Conservation (phyloP, 148 eudicot genomes). For the Pharnaceum exiguum region DNA sequence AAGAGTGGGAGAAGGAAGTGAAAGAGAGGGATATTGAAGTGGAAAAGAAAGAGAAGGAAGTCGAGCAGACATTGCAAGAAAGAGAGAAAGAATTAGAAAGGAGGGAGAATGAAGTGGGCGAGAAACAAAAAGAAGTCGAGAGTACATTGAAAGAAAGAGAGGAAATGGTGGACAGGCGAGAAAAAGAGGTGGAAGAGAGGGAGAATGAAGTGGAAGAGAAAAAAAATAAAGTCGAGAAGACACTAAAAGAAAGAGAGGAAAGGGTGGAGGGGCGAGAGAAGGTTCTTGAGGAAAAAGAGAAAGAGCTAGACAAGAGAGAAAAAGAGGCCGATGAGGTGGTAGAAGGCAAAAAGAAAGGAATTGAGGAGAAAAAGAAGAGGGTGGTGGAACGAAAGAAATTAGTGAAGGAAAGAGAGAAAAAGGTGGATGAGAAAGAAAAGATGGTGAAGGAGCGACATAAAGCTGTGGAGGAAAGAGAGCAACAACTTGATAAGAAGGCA, state of each 20-base stretch:
- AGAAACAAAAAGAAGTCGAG: not conserved
- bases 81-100: not conserved
- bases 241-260: too few species aligned
- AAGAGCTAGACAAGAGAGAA: too few species aligned
- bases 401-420: not conserved
- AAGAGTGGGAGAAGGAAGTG: not conserved
- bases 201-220: not conserved
- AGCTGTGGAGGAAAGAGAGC: not conserved
- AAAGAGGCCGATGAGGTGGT: too few species aligned
- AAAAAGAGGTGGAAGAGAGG: not conserved
- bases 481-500: too few species aligned
- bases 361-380: too few species aligned
- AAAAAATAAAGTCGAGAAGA: too few species aligned
- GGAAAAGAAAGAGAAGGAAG: slow-evolving; percentile 1
- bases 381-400: too few species aligned
- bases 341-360: too few species aligned
- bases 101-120: slow-evolving; percentile 1
- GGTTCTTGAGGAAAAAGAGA: too few species aligned
- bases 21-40: not conserved
- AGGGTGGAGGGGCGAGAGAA: too few species aligned
- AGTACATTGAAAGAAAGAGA: not conserved
- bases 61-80: not conserved
- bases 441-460: not conserved
- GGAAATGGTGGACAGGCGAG: not conserved
- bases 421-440: slow-evolving; percentile 3